phyloP scores from a whole-genome alignment of 2,329 filamentous ascomycete species.

The Microcyclospora pomicola region DNA sequence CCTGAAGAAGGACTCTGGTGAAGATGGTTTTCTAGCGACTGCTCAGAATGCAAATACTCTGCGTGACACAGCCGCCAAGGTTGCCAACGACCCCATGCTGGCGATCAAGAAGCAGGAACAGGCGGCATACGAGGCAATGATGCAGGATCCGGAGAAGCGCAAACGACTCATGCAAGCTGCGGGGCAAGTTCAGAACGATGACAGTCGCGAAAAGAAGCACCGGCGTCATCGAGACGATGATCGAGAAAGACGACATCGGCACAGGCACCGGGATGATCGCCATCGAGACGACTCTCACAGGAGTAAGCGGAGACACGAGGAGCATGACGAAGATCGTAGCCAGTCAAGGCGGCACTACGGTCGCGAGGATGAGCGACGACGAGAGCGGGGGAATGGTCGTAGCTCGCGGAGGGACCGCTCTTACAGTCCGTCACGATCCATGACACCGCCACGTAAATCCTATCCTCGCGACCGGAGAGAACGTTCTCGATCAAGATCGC shows the following conservation, averaged over 20 bases:
- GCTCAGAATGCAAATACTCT: slow-evolving; percentile 50
- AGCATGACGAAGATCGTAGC: slow-evolving; percentile 21
- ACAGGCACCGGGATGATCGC: slow-evolving; percentile 8
- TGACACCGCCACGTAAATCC: slow-evolving; percentile 12
- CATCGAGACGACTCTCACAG: slow-evolving; percentile 16
- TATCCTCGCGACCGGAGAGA: slow-evolving; percentile 1
- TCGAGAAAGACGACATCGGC: slow-evolving; percentile 11
- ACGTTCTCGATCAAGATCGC: slow-evolving; percentile 25
- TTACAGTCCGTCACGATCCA: slow-evolving; percentile 6
- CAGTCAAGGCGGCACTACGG: slow-evolving; percentile 19
- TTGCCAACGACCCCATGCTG: slow-evolving; percentile 79
- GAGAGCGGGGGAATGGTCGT: slow-evolving; percentile 3
- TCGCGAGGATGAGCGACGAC: slow-evolving; percentile 13
- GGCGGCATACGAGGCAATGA: slow-evolving; percentile 44
- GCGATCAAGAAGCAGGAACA: slow-evolving; percentile 83
- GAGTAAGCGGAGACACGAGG: slow-evolving; percentile 21
- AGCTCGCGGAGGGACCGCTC: no score
- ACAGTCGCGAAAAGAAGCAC: slow-evolving; percentile 17
- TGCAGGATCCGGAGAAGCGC: slow-evolving; percentile 59
- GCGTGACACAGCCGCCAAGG: slow-evolving; percentile 71
- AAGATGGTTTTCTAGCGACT: slow-evolving; percentile 42
- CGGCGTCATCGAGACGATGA: slow-evolving; percentile 11
- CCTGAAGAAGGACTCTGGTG: slow-evolving; percentile 51
- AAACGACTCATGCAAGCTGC: slow-evolving; percentile 47
- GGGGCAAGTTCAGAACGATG: slow-evolving; percentile 18